These are phyloP conservation scores for Candida neerlandica DNA, from an alignment of 1,139 yeast genomes.

Conservation along the genomic window DNA sequence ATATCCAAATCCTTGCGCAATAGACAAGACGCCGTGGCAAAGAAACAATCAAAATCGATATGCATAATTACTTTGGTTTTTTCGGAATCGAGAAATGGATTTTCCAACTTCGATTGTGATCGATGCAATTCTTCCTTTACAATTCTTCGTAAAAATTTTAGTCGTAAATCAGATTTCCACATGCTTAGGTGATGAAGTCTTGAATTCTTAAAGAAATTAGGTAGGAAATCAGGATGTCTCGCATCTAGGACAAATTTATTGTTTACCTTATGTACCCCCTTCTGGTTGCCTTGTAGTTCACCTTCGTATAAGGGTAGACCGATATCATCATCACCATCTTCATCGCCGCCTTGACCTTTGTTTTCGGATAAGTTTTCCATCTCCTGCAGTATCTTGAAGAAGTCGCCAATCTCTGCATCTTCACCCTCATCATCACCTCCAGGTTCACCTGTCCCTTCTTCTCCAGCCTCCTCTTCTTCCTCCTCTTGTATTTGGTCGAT, in stretches of 20 bases:
- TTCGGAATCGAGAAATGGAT: constrained; percentile 2
- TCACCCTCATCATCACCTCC: constrained; percentile 1
- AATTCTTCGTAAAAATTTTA: constrained; percentile 54
- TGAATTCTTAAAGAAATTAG: constrained; percentile 74
- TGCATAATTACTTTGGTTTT: constrained; percentile 55
- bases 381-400: constrained; percentile 9
- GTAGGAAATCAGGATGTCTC: constrained; percentile 75
- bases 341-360: constrained; percentile 8
- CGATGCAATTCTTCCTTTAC: constrained; percentile 19
- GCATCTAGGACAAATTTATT: constrained; percentile 47
- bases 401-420: constrained; percentile 1
- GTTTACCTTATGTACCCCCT: constrained; percentile 15
- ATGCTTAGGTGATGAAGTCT: constrained; percentile 84
- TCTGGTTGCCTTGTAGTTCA: constrained; percentile 7
- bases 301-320: constrained; percentile 11
- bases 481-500: constrained; percentile 6
- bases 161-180: constrained; percentile 80
- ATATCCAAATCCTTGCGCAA: constrained; percentile 58
- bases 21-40: constrained; percentile 81
- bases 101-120: constrained; percentile 4
- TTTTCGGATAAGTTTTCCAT: constrained; percentile 14
- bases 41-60: constrained; percentile 92
- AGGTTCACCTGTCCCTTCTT: too few relatives aligned
- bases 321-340: constrained; percentile 13
- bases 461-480: constrained; percentile 8